phyloP scores from a whole-genome alignment of 768 basidiomycete genomes.

The Panaeolus papilionaceus region DNA sequence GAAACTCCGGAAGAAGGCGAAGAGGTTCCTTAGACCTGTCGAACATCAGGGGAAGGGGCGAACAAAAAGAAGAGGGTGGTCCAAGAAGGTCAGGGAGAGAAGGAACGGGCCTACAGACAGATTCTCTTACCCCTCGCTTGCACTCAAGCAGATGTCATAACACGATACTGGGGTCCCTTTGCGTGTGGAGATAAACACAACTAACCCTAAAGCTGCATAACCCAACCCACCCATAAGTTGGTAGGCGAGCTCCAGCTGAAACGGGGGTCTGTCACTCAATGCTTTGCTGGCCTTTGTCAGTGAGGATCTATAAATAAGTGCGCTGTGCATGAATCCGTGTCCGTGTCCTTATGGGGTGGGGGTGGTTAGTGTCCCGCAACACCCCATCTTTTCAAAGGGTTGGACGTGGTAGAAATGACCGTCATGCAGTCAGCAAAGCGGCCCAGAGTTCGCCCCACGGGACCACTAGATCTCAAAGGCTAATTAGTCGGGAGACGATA shows the following conservation, averaged over 20 bases:
- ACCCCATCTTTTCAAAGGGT: background rate
- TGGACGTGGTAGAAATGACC: background rate
- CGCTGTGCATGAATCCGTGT: background rate
- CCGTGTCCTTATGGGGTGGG: constrained; percentile 9
- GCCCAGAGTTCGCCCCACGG: constrained; percentile 6
- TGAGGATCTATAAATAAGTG: constrained; percentile 7
- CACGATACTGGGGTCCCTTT: constrained; percentile 3
- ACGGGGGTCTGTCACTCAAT: constrained; percentile 12
- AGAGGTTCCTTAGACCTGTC: constrained; percentile 3
- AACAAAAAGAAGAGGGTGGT: constrained; percentile 1
- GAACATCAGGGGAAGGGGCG: constrained; percentile 7
- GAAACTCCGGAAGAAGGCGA: background rate
- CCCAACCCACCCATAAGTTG: background rate
- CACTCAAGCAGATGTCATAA: background rate
- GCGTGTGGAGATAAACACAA: background rate
- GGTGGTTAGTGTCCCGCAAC: background rate
- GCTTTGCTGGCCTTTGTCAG: constrained; percentile 5
- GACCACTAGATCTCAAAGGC: constrained; percentile 12
- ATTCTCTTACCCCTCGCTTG: constrained; percentile 7
- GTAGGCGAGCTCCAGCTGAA: background rate
- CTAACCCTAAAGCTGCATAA: background rate
- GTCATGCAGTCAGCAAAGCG: constrained; percentile 9
- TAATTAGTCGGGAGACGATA: constrained; percentile 5
- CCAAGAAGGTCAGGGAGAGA: constrained; percentile 8
- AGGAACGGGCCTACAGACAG: background rate